These are phyloP conservation scores for Psidium guajava DNA, from an alignment of 345 rosid species.

Conservation along the genomic window DNA sequence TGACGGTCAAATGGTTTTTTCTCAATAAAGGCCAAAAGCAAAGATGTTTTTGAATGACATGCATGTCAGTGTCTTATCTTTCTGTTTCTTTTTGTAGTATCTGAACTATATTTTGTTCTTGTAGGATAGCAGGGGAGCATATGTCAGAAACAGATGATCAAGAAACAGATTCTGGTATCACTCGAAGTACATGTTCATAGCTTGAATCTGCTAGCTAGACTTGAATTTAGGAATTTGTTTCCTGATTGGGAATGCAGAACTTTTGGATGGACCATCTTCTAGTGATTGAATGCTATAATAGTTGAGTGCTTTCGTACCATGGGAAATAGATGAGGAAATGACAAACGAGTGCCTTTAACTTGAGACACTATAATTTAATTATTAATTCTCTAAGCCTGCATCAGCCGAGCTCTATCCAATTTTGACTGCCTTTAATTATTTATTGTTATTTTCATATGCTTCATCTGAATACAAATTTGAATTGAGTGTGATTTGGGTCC, in stretches of 20 bases:
- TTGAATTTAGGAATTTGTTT: neutral
- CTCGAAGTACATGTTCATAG: conserved; percentile 9
- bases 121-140: conserved; percentile 23
- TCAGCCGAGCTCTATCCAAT: neutral
- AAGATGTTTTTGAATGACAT: neutral
- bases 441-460: neutral
- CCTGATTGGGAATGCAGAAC: neutral
- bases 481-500: neutral
- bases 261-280: neutral
- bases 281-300: neutral
- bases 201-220: conserved; percentile 17
- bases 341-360: neutral
- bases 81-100: neutral
- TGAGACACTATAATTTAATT: neutral
- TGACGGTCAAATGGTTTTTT: neutral
- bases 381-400: neutral
- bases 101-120: conserved; percentile 1
- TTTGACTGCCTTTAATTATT: neutral
- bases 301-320: neutral
- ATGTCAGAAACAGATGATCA: conserved; percentile 9
- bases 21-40: neutral
- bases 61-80: neutral
- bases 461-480: neutral
- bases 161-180: conserved; percentile 14
- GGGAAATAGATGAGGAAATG: neutral